Conservation (phyloP, 768 basidiomycete genomes). For the Ramaria sp. region DNA sequence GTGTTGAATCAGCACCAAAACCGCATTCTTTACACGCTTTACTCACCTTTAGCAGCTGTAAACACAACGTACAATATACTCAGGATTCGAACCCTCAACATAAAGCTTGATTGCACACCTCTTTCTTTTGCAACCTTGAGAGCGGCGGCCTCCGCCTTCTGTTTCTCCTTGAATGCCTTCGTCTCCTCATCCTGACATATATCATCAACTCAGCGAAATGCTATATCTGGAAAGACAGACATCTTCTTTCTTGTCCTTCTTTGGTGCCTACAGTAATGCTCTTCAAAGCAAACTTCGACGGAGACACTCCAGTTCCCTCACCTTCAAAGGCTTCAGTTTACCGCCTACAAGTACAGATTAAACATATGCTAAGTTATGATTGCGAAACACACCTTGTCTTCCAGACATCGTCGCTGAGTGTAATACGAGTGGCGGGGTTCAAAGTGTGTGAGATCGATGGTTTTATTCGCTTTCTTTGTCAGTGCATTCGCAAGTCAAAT, state of each 20-base stretch:
- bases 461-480: background rate
- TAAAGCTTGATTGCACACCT: constrained; percentile 32
- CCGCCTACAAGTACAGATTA: constrained; percentile 24
- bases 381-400: constrained; percentile 43
- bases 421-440: background rate
- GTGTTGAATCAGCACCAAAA: constrained; percentile 3
- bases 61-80: background rate
- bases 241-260: constrained; percentile 69
- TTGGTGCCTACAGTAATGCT: constrained; percentile 47
- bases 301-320: constrained; percentile 14
- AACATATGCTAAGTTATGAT: background rate
- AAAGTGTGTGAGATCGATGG: background rate
- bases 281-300: background rate
- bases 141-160: constrained; percentile 65
- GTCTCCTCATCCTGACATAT: constrained; percentile 43
- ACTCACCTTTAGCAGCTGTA: constrained; percentile 44
- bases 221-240: constrained; percentile 7
- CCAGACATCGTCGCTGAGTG: constrained; percentile 33
- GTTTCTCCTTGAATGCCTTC: constrained; percentile 59
- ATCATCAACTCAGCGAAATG: background rate
- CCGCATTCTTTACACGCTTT: constrained; percentile 4
- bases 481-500: background rate
- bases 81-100: background rate
- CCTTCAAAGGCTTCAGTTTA: constrained; percentile 84
- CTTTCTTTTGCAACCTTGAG: constrained; percentile 63